Evolutionary conservation across 2,329 filamentous ascomycete genomes (phyloP), one percentile per base, ranked within the genome.

Genomic region (Keithomyces neogunnii): DNA sequence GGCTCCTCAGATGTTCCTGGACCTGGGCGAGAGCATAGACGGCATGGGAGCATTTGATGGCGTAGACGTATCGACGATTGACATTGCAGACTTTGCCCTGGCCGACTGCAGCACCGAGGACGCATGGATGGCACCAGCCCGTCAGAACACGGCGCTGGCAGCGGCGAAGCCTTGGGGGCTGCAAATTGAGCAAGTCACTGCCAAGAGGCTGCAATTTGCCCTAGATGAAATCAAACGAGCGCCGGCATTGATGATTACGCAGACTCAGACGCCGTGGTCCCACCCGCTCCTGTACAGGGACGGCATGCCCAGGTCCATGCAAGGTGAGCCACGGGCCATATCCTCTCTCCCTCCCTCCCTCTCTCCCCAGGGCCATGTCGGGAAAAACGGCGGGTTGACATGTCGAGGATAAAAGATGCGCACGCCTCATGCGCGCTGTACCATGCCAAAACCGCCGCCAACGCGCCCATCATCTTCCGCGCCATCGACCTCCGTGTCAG

Each of bases 401-500:
- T 8, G 4, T 28, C 13, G n/a, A 4, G 38, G 33, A 13, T 3
- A 2, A 29, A 46, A 78, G 78, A 81, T 55, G 77, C 74, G 0
- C 66, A 75, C 53, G 70, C 77, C 3, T 71, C 73, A 30, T 81
- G 78, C 58, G 75, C 76, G 1, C 62, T 82, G 0, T 78, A 78
- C 56, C 63, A 74, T 43, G 66, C 73, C 8, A 78, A 73, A 55
- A 81, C 74, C 45, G 54, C 67, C 0, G 57, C 60, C 19, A 82
- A 82, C 55, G 61, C 69, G 0, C 65, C 68, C 8, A 61, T 77
- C 29, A 71, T 82, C n/a, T 63, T 74, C 26, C 69, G 72, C 2
- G 70, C 71, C 44, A 73, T 82, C 51, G 70, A 73, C 13, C 62
- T 66, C 28, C 71, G 71, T 28, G 67, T 71, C 4, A 61, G 68